Evolutionary conservation across 495 filamentous ascomycete genomes (phyloP), one percentile per base, ranked within the genome.

Genomic region (Penicillium tannophilum): DNA sequence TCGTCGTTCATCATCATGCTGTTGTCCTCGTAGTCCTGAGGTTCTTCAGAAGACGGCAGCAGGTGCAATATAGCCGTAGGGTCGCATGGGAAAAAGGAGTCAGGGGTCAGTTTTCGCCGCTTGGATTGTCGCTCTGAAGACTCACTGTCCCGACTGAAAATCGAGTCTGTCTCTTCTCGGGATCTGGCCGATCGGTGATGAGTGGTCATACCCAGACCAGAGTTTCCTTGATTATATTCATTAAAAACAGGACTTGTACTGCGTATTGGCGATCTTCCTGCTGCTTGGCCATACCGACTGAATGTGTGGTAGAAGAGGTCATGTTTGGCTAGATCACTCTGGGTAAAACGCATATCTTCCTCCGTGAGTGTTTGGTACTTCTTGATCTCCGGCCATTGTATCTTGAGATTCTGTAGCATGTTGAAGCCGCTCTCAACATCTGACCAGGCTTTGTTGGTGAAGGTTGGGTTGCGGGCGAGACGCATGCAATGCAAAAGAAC

Each of bases 351-450:
- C 45, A 60, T 55, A 12, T 62, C 59, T 28, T 57, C 46, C 45
- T 57, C 49, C 1, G 54, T 58, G 11, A 58, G 31, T 9, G 42
- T 2, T 16, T 62, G 59, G 16, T 62, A 62, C 24, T 54, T 62
- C 19, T 62, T 58, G 24, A 62, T 57, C 17, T 62, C 59, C 9
- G 59, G 59, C 59, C 59, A 62, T 20, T 62, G 48, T 24, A 62
- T 58, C 44, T 58, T 62, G 24, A 58, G 35, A 19, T 62, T 26
- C 19, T 48, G 43, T 1, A 62, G 43, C 49, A 62, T 57, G 14
- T 58, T 44, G n/a, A 56, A 43, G 33, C 54, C 59, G 20, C 23
- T 49, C 44, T 62, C 48, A 17, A 62, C 54, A n/a, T 62, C 54
- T 5, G 54, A 20, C 59, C 48, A 58, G 16, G 59, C 59, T 49